Evolutionary conservation across 1,284 basidiomycete genomes (phyloP).

Genomic region (Moesziomyces sp.): DNA sequence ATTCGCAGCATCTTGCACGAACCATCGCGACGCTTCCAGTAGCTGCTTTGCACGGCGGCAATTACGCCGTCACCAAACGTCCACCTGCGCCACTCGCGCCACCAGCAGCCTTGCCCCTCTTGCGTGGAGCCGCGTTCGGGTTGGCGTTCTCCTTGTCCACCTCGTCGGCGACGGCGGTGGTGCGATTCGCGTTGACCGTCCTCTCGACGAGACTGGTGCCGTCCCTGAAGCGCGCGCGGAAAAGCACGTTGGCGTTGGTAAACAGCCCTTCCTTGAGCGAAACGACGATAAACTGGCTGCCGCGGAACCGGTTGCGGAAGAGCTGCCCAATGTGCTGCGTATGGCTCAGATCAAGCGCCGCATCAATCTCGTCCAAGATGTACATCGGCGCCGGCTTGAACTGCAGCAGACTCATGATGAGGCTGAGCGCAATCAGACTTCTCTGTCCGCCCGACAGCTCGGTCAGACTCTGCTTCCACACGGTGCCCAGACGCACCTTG

Average conservation of each 20-base stretch:
- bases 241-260: conserved; percentile 96
- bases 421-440: conserved; percentile 92
- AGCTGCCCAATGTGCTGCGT: conserved; percentile 95
- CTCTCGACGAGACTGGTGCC: conserved; percentile 87
- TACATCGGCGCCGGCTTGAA: conserved; percentile 99
- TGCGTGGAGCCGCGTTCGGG: conserved; percentile 9
- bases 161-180: conserved; percentile 21
- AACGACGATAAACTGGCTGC: conserved; percentile 97
- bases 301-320: conserved; percentile 96
- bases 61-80: conserved; percentile 22
- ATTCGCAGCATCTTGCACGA: no score
- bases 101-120: conserved; percentile 11
- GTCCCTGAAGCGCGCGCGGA: conserved; percentile 89
- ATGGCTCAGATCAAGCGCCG: conserved; percentile 92
- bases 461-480: conserved; percentile 97
- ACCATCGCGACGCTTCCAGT: neutral
- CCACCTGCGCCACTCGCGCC: conserved; percentile 1
- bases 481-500: conserved; percentile 90
- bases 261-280: conserved; percentile 93
- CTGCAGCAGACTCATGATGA: conserved; percentile 97
- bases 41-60: neutral
- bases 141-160: conserved; percentile 37
- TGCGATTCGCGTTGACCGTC: conserved; percentile 48
- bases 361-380: conserved; percentile 98
- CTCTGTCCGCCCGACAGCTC: conserved; percentile 97